Evolutionary conservation across 352 stramenopile genomes (phyloP).

Genomic region (Thalassiosira livingstoniorum): DNA sequence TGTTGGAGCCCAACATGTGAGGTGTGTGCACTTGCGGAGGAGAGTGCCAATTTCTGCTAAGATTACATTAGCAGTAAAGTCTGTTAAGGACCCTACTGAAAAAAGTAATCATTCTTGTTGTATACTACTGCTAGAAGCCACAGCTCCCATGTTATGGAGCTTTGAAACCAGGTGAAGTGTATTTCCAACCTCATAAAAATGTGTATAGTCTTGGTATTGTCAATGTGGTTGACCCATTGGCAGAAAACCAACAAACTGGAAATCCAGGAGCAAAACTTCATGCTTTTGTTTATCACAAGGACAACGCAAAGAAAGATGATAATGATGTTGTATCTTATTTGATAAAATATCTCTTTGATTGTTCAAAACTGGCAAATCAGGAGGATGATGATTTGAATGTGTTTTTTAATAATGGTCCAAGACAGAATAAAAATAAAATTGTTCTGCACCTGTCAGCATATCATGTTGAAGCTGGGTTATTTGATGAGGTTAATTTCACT

Average conservation of each 20-base stretch:
- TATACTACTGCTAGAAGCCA: constrained; percentile 28
- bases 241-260: too few species aligned
- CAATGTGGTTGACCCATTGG: background rate
- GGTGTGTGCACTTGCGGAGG: background rate
- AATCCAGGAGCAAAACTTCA: constrained; percentile 18
- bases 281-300: constrained; percentile 20
- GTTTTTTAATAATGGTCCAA: constrained; percentile 50
- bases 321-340: constrained; percentile 28
- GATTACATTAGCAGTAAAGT: background rate
- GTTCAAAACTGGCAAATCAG: too few species aligned
- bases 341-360: constrained; percentile 4
- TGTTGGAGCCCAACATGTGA: constrained; percentile 1
- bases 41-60: constrained; percentile 3
- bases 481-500: constrained; percentile 39
- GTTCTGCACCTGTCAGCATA: constrained; percentile 24
- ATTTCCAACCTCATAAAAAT: constrained; percentile 34
- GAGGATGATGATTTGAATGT: constrained; percentile 37
- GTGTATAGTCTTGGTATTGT: constrained; percentile 42
- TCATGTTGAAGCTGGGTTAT: constrained; percentile 37
- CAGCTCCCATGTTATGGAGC: constrained; percentile 15
- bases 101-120: constrained; percentile 14
- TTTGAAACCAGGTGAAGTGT: constrained; percentile 23
- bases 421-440: constrained; percentile 60
- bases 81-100: background rate
- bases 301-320: constrained; percentile 13